Conservation (phyloP, 2,329 filamentous ascomycete genomes). For the Diaporthe vexans region DNA sequence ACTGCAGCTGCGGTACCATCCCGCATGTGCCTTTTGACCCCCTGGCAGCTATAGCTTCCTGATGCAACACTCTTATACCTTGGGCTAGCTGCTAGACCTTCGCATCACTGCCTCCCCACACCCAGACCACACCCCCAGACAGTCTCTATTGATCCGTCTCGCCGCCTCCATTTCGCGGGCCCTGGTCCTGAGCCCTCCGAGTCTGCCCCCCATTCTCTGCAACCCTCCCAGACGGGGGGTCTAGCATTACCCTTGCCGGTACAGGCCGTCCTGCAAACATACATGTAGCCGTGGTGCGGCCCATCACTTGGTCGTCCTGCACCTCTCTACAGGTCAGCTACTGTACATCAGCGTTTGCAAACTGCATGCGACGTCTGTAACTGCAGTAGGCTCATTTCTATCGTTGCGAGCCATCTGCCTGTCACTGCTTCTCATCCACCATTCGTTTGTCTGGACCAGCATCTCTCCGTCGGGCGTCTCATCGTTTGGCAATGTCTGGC, state of each 20-base stretch:
- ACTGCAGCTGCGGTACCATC: slow-evolving; percentile 36
- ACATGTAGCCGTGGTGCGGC: slow-evolving; percentile 49
- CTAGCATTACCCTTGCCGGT: slow-evolving; percentile 52
- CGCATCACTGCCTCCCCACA: slow-evolving; percentile 40
- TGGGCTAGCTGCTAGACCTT: slow-evolving; percentile 35
- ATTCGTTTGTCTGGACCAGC: slow-evolving; percentile 31
- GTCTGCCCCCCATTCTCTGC: slow-evolving; percentile 44
- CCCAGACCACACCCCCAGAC: slow-evolving; percentile 37
- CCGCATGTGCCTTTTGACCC: slow-evolving; percentile 29
- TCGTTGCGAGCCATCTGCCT: slow-evolving; percentile 37
- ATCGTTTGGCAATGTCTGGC: slow-evolving; percentile 34
- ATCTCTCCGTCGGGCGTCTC: slow-evolving; percentile 26
- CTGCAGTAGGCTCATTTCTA: slow-evolving; percentile 46
- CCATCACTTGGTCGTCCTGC: slow-evolving; percentile 49
- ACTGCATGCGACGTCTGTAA: slow-evolving; percentile 50
- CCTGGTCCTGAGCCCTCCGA: slow-evolving; percentile 43
- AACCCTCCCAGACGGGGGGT: slow-evolving; percentile 40
- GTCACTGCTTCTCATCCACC: slow-evolving; percentile 15
- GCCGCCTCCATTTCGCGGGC: slow-evolving; percentile 48
- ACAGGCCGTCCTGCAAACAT: slow-evolving; percentile 58
- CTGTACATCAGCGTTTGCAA: slow-evolving; percentile 45
- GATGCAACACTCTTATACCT: slow-evolving; percentile 39
- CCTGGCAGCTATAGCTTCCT: slow-evolving; percentile 34
- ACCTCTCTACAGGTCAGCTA: slow-evolving; percentile 43
- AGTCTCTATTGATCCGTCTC: slow-evolving; percentile 42